Evolutionary conservation across 345 rosid species (phyloP), one percentile per base, ranked within the genome.

Genomic region (Sisymbrium irio): DNA sequence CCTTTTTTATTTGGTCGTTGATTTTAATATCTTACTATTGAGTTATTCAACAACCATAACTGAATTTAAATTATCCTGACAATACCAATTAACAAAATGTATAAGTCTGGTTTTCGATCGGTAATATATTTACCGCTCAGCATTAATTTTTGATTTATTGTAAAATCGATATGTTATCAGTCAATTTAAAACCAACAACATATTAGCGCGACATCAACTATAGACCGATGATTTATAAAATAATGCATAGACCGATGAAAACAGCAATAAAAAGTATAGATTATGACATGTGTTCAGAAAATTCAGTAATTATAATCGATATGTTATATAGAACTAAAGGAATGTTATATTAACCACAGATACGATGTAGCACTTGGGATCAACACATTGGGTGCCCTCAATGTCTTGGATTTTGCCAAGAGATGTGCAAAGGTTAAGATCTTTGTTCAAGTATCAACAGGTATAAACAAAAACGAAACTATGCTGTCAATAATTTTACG

Each of bases 401-500:
- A 85, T 71, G 84, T 80, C 35, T n/a, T 78, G 64, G 75, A 81
- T 56, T 89, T 89, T 55, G 83, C 89, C 11, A 84, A 84, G 79
- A 82, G 62, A 75, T 84, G 90, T 71, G 27, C 32, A 13, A 82
- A 83, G 22, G 44, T 79, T 50, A 50, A 67, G 33, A 71, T 87
- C 20, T 74, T 80, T 51, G 77, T 82, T 69, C 90, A 89, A 25
- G 88, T 89, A 20, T 92, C 98, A 20, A 92, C 96, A 14, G 92
- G 95, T 92, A 30, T 45, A 74, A 70, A 17, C 5, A 51, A 22
- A 51, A 51, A 55, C 13, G 45, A 17, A 51, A 47, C 19, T 66
- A 20, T 72, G 41, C 9, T 51, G 44, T 27, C 67, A 71, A n/a
- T n/a, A n/a, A n/a, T n/a, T n/a, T n/a, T n/a, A n/a, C n/a, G n/a